These are phyloP conservation scores for Ogataea paraovalis DNA, from an alignment of 805 yeast species.

Conservation along the genomic window DNA sequence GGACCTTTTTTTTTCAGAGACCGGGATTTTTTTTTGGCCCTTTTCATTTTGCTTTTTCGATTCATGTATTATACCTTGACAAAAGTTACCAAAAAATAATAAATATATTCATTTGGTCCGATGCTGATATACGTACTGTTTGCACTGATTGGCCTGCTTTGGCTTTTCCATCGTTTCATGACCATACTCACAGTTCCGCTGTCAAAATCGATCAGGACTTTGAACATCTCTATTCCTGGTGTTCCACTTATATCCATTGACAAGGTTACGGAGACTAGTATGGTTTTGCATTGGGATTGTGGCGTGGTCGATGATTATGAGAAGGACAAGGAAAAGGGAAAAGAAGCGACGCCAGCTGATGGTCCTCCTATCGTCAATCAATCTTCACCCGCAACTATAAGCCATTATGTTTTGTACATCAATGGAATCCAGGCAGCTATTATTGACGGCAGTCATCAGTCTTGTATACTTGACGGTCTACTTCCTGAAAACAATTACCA, in stretches of 20 bases:
- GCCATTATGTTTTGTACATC: slow-evolving; percentile 35
- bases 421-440: slow-evolving; percentile 36
- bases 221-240: slow-evolving; percentile 53
- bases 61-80: background rate
- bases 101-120: background rate
- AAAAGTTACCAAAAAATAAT: background rate
- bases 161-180: slow-evolving; percentile 30
- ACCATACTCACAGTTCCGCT: slow-evolving; percentile 37
- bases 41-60: background rate
- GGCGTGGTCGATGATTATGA: slow-evolving; percentile 3
- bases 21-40: background rate
- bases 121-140: slow-evolving; percentile 20
- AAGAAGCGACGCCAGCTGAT: slow-evolving; percentile 5
- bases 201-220: slow-evolving; percentile 40
- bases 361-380: slow-evolving; percentile 25
- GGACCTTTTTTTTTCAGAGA: background rate
- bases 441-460: slow-evolving; percentile 33
- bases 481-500: slow-evolving; percentile 36
- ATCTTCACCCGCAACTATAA: slow-evolving; percentile 24
- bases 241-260: slow-evolving; percentile 54
- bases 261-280: slow-evolving; percentile 41
- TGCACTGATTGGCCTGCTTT: slow-evolving; percentile 22
- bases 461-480: slow-evolving; percentile 33
- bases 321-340: slow-evolving; percentile 7
- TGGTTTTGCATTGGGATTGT: slow-evolving; percentile 54